Percentiles rank a stretch among this genome's conserved stretches.
Conservation (phyloP, 1,284 basidiomycete genomes). For the Lignosus rhinocerotis region DNA sequence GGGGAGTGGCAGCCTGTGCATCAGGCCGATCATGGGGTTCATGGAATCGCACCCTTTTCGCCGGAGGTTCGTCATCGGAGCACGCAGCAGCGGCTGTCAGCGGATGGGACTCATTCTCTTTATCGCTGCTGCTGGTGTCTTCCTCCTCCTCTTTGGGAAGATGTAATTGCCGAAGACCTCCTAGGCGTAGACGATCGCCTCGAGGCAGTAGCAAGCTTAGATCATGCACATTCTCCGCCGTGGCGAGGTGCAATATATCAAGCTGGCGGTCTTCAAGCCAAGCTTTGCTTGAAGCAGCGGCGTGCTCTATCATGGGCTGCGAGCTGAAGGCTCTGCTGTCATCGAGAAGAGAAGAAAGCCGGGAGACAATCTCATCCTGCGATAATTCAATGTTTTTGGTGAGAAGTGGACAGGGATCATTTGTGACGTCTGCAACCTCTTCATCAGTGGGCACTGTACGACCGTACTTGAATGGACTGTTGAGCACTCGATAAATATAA, state of each 20-base stretch:
- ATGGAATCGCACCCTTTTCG: conserved; percentile 18
- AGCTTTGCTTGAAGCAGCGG: conserved; percentile 4
- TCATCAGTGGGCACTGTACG: conserved; percentile 47
- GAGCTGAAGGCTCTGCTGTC: conserved; percentile 7
- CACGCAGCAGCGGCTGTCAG: not conserved
- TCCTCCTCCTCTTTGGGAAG: conserved; percentile 7
- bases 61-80: conserved; percentile 1
- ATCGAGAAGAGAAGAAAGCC: conserved; percentile 10
- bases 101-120: conserved; percentile 4
- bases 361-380: conserved; percentile 8
- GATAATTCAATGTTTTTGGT: conserved; percentile 14
- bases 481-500: not conserved
- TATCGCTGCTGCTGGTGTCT: conserved; percentile 4
- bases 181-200: conserved; percentile 24
- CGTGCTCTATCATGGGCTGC: conserved; percentile 5
- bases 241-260: not conserved
- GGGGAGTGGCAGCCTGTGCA: too few species aligned
- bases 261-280: conserved; percentile 3
- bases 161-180: conserved; percentile 9
- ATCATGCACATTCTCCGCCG: not conserved
- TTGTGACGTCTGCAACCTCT: conserved; percentile 38
- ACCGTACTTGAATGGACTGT: conserved; percentile 47
- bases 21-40: not conserved
- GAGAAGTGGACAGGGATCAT: conserved; percentile 17
- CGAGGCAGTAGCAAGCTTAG: conserved; percentile 23